Evolutionary conservation across 192 early-diverging fungal species (phyloP).

Genomic region (Paraglomus brasilianum): DNA sequence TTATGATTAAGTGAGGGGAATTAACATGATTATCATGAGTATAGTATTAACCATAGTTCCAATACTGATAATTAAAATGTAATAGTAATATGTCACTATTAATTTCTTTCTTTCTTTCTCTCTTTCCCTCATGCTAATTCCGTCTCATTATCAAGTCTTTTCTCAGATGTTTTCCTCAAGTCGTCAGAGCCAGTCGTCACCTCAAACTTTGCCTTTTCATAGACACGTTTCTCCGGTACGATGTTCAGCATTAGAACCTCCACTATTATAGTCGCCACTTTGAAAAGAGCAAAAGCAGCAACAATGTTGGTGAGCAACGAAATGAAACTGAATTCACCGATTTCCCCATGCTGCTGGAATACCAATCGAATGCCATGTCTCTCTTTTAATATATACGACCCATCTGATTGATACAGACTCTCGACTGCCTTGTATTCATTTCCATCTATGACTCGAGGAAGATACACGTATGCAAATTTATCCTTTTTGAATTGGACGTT

Average conservation of each 20-base stretch:
- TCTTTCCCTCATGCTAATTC: too few species aligned
- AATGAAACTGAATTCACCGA: slow-evolving; percentile 41
- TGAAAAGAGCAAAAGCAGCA: slow-evolving; percentile 40
- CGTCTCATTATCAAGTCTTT: too few species aligned
- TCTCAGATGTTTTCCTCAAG: too few species aligned
- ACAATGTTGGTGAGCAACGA: slow-evolving; percentile 40
- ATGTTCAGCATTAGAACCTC: slow-evolving; percentile 41
- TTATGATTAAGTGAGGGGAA: too few species aligned
- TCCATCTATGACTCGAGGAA: slow-evolving; percentile 40
- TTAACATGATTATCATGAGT: too few species aligned
- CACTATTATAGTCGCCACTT: slow-evolving; percentile 39
- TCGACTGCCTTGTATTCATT: slow-evolving; percentile 44
- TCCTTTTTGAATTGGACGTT: slow-evolving; percentile 26
- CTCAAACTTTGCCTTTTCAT: slow-evolving; percentile 34
- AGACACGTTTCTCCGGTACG: slow-evolving; percentile 38
- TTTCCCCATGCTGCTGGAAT: slow-evolving; percentile 40
- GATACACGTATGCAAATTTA: slow-evolving; percentile 40
- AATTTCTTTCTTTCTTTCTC: too few species aligned
- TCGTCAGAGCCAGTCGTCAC: slow-evolving; percentile 20
- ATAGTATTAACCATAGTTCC: too few species aligned
- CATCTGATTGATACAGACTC: slow-evolving; percentile 35
- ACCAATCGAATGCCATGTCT: slow-evolving; percentile 42
- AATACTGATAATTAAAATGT: too few species aligned
- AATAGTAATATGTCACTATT: too few species aligned
- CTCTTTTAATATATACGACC: slow-evolving; percentile 34